phyloP scores from a whole-genome alignment of 192 early-diverging fungal genomes.

The Podila epicladia region DNA sequence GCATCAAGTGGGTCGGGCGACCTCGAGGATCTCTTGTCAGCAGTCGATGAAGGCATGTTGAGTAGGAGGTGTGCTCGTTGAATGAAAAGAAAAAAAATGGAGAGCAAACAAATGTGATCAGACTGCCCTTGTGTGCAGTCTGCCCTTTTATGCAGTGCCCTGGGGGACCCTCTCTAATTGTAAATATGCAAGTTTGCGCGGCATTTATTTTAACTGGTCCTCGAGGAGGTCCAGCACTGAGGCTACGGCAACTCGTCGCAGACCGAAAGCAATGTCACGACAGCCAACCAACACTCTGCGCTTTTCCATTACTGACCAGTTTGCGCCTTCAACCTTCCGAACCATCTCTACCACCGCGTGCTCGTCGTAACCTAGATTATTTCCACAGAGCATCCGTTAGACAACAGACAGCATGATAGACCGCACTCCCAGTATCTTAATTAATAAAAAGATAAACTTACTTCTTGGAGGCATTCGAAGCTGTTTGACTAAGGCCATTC shows the following conservation, averaged over 20 bases:
- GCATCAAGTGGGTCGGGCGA: conserved; percentile 2
- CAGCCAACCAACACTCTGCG: conserved; percentile 5
- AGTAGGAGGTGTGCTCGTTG: not conserved
- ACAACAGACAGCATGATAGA: not conserved
- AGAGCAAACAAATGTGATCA: too few species aligned
- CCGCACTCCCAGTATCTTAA: not conserved
- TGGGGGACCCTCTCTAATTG: too few species aligned
- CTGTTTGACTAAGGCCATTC: conserved; percentile 12
- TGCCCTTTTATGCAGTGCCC: too few species aligned
- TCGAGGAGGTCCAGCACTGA: not conserved
- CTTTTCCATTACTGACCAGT: conserved; percentile 37
- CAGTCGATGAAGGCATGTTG: not conserved
- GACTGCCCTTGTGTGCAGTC: too few species aligned
- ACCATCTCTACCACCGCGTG: conserved; percentile 16
- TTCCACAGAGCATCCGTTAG: not conserved
- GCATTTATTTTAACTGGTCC: conserved; percentile 16
- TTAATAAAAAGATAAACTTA: not conserved
- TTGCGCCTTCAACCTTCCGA: conserved; percentile 11
- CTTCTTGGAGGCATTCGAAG: conserved; percentile 24
- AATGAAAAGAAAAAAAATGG: not conserved
- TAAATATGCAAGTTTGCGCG: not conserved
- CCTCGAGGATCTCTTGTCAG: conserved; percentile 2
- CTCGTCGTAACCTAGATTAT: conserved; percentile 23
- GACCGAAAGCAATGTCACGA: conserved; percentile 12
- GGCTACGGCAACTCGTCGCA: conserved; percentile 21